Evolutionary conservation across 441 rosid genomes (phyloP).

Genomic region (Populus trichocarpa): DNA sequence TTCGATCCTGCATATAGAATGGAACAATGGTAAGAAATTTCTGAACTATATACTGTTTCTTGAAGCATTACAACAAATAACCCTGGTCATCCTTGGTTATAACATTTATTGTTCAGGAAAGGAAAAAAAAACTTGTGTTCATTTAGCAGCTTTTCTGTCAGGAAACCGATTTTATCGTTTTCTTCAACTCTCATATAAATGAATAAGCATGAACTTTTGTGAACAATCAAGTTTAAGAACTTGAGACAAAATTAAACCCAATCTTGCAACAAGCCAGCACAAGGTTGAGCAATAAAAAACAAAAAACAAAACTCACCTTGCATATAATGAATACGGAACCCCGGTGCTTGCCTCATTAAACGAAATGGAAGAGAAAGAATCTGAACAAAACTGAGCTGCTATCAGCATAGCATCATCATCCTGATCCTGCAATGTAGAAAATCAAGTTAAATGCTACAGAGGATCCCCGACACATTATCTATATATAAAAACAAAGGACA

Average conservation of each 20-base stretch:
- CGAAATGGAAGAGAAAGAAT: constrained; percentile 82
- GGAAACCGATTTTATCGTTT: background rate
- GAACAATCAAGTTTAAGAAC: background rate
- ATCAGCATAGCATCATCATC: constrained; percentile 83
- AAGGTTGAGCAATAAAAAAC: background rate
- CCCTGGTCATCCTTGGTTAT: background rate
- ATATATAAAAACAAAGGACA: constrained; percentile 1
- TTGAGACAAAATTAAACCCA: background rate
- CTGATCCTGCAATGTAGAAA: constrained; percentile 55
- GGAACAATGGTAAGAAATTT: background rate
- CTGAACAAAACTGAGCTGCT: constrained; percentile 83
- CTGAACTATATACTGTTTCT: background rate
- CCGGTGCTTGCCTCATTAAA: constrained; percentile 50
- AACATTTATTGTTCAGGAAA: background rate
- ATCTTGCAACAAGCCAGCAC: constrained; percentile 1
- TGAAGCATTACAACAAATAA: background rate
- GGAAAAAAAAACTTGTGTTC: background rate
- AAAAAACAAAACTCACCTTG: constrained; percentile 48
- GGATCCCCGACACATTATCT: background rate
- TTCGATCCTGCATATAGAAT: constrained; percentile 62
- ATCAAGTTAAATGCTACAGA: constrained; percentile 13
- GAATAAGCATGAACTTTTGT: background rate
- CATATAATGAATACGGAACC: constrained; percentile 73
- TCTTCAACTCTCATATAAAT: background rate
- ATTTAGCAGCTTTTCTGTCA: background rate